phyloP scores from a whole-genome alignment of 345 rosid genomes.

The Psidium guajava region DNA sequence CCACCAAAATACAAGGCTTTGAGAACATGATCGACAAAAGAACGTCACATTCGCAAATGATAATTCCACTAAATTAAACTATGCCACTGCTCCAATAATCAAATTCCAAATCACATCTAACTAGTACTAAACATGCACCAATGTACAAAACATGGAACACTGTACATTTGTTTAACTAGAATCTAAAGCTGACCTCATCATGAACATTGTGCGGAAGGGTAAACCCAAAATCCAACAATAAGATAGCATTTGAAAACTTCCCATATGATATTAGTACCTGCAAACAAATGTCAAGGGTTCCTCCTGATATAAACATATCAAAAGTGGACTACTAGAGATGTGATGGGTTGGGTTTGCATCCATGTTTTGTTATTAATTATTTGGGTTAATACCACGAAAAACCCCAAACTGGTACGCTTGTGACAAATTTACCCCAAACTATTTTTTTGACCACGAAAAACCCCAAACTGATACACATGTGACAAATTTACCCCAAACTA shows the following conservation, averaged over 20 bases:
- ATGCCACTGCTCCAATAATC: background rate
- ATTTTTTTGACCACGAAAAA: no score
- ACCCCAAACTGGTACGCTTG: no score
- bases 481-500: no score
- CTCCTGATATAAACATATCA: background rate
- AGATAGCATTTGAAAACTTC: conserved; percentile 57
- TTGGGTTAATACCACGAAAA: no score
- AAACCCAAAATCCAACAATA: conserved; percentile 79
- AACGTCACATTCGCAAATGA: background rate
- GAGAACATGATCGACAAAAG: background rate
- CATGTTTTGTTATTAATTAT: background rate
- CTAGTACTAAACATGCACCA: background rate
- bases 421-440: no score
- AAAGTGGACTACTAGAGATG: background rate
- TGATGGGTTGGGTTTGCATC: background rate
- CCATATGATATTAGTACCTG: conserved; percentile 73
- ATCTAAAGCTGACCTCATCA: conserved; percentile 50
- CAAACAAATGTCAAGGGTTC: background rate
- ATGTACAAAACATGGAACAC: background rate
- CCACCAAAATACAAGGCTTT: background rate
- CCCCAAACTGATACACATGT: no score
- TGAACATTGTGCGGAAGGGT: conserved; percentile 51
- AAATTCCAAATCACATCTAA: background rate
- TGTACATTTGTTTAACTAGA: background rate
- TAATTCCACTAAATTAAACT: background rate